Evolutionary conservation across 441 rosid genomes (phyloP), one percentile per base, ranked within the genome.

Genomic region (Adansonia rubrostipa): DNA sequence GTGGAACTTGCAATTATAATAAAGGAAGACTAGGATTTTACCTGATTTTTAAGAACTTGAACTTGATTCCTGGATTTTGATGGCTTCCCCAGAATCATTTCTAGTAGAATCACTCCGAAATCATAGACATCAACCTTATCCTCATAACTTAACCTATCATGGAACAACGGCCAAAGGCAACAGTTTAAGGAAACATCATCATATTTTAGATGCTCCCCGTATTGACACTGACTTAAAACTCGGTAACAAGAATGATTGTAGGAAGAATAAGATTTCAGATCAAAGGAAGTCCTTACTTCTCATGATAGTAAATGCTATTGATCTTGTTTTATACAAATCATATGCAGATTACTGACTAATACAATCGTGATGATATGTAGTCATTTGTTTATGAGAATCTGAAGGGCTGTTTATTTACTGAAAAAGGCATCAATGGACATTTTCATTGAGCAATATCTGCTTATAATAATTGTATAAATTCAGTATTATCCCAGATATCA

Each of bases 41-140:
- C 98, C 91, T 88, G 89, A 33, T 91, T 88, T 84, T 78, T 90
- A 28, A 91, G 78, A 75, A 63, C 77, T 74, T 85, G 87, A 47
- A 93, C 88, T 80, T 92, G 95, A 71, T 68, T 84, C 82, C 47
- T 81, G 74, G 92, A 79, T 61, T 82, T 85, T 80, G 92, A 14
- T 63, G 92, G 90, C 78, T 87, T 89, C 66, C 98, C 97, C 28
- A 86, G 87, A 75, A 97, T 89, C 73, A 91, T 86, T 84, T 97
- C 99, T 0, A 93, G 92, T 82, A 97, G 85, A 79, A 97, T 94
- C 76, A 90, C 88, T 78, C 99, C 98, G 63, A 94, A 92, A 82
- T 92, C 91, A 72, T 88, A 89, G 17, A 97, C 81, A 62, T 96
- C 98, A 9, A 63, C 76, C 82, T 88, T 92, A 71, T 88, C 90